Evolutionary conservation across 352 stramenopile genomes (phyloP), one percentile per base, ranked within the genome.

Genomic region (Nothophytophthora sp.): DNA sequence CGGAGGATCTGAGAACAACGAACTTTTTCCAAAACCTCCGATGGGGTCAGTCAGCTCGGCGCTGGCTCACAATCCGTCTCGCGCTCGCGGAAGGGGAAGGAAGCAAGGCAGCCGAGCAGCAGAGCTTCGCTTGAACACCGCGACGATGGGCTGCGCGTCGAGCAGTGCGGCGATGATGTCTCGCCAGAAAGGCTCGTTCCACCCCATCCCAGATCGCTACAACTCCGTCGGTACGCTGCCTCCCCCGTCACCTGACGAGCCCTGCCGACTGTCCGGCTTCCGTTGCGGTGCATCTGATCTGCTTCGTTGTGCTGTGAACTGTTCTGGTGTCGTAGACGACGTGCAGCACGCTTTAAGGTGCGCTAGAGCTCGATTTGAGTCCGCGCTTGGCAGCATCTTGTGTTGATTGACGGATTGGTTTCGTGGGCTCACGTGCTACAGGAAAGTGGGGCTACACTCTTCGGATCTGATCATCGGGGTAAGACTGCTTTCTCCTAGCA

Each of bases 391-490:
- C 4, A 18, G 23, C 7, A 11, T 41, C 10, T 25, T 40, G 20
- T 12, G 12, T 46, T 46, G 9, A 25, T 25, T 24, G 5, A 22
- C 5, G 15, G 12, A 7, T 34, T n/a, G 20, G 15, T 23, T 18
- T 25, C 39, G 33, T 28, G 37, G 15, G 12, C 16, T 25, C 18
- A 33, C 19, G 16, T 42, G 16, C 34, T 54, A 42, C 24, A 80
- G 74, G n/a, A 35, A 69, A 54, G 60, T 72, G 9, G 77, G 80
- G 11, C 65, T 91, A 16, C 75, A 91, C 47, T 86, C 76, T 2
- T 87, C 73, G 3, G 80, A 88, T 34, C 36, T 91, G 13, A 73
- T 89, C 30, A 56, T 92, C 22, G 81, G 61, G 10, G 65, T 80
- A 60, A 13, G 54, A 52, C 12, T 25, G 10, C 5, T 16, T 28